Conservation (phyloP, 2,329 filamentous ascomycete species). For the Pseudogymnoascus sp. region DNA sequence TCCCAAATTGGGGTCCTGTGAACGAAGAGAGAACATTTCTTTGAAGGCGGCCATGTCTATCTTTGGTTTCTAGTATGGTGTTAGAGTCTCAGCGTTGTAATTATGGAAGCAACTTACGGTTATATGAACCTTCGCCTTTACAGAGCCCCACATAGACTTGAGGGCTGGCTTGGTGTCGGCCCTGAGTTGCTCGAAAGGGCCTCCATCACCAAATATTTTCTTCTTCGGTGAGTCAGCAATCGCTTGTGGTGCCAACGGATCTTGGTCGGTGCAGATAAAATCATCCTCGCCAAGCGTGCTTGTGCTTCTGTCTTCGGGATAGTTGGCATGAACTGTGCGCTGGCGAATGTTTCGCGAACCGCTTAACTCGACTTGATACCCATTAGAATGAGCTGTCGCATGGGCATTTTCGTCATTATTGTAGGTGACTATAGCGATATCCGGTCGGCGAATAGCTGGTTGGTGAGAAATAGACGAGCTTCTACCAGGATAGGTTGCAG, state of each 20-base stretch:
- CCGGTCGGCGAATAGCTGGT: background rate
- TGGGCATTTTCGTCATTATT: background rate
- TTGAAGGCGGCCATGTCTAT: background rate
- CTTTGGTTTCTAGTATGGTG: background rate
- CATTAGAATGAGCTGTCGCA: background rate
- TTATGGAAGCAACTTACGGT: background rate
- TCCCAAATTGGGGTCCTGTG: background rate
- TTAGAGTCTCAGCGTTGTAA: background rate
- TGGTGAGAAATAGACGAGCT: background rate
- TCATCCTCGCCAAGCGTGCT: background rate
- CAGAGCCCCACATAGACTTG: conserved; percentile 3
- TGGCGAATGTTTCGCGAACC: background rate
- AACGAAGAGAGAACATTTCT: conserved; percentile 3
- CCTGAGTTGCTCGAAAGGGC: background rate
- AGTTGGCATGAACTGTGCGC: background rate
- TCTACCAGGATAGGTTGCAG: background rate
- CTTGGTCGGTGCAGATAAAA: background rate
- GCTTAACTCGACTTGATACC: background rate
- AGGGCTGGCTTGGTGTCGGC: background rate
- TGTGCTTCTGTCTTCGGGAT: conserved; percentile 2
- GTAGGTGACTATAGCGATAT: background rate
- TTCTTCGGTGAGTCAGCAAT: background rate
- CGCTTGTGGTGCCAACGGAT: background rate
- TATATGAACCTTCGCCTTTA: conserved; percentile 3
- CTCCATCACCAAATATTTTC: background rate